Conservation (phyloP, 306 rosid genomes). For the Comarum palustre region DNA sequence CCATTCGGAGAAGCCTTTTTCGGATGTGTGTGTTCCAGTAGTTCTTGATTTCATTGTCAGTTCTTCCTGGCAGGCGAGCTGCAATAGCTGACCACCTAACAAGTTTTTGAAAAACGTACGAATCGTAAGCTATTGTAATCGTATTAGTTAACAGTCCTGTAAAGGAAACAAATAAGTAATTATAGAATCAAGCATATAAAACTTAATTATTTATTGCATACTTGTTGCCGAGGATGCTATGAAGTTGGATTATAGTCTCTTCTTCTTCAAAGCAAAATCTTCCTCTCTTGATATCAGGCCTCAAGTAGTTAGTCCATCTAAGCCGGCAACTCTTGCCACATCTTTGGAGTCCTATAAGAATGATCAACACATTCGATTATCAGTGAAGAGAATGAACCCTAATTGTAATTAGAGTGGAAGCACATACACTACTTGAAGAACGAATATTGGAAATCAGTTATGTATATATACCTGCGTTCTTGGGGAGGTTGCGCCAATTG, state of each 20-base stretch:
- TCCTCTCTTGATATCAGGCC: conserved; percentile 95
- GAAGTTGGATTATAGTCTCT: conserved; percentile 82
- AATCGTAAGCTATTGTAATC: background rate
- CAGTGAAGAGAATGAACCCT: background rate
- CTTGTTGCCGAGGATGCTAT: conserved; percentile 87
- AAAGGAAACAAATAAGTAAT: background rate
- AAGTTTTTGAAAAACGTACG: background rate
- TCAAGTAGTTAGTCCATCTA: conserved; percentile 85
- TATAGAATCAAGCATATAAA: background rate
- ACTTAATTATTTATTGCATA: conserved; percentile 30
- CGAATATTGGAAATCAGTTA: background rate
- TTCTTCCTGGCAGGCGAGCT: conserved; percentile 81
- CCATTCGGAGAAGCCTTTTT: conserved; percentile 71
- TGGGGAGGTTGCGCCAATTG: conserved; percentile 83
- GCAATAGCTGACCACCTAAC: conserved; percentile 94
- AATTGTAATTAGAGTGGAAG: background rate
- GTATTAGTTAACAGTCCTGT: background rate
- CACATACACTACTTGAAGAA: background rate
- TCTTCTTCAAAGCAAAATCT: conserved; percentile 94
- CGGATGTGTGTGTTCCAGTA: conserved; percentile 91
- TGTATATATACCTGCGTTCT: conserved; percentile 58
- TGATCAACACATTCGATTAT: background rate
- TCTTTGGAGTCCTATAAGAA: conserved; percentile 59
- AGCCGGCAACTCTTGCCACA: conserved; percentile 98
- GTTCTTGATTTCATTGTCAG: conserved; percentile 89